A percentile compares a stretch with the other conserved stretches of the same genome.
Evolutionary conservation across 768 basidiomycete species (phyloP).

Genomic region (Amanita pseudoporphyria): DNA sequence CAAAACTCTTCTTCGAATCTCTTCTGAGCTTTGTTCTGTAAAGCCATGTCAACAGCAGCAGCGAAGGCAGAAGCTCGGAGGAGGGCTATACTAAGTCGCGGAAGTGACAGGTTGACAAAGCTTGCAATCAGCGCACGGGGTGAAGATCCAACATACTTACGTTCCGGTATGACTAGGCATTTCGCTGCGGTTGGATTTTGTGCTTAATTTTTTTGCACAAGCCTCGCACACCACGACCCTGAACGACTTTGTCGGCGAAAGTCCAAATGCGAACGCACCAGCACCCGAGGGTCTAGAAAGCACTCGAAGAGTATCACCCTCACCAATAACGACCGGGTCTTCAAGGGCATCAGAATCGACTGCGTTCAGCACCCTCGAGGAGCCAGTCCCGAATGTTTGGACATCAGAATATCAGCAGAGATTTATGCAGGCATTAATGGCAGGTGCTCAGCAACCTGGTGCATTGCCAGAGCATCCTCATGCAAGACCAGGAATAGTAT

Average conservation of each 20-base stretch:
- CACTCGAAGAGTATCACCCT: slow-evolving; percentile 16
- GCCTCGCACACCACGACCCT: slow-evolving; percentile 21
- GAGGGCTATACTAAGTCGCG: slow-evolving; percentile 66
- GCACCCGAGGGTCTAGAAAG: slow-evolving; percentile 16
- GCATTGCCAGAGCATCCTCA: slow-evolving; percentile 8
- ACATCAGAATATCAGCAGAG: slow-evolving; percentile 60
- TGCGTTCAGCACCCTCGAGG: slow-evolving; percentile 15
- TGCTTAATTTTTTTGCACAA: slow-evolving; percentile 19
- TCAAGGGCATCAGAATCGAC: slow-evolving; percentile 10
- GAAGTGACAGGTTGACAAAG: slow-evolving; percentile 67
- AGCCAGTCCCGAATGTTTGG: slow-evolving; percentile 49
- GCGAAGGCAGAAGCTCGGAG: slow-evolving; percentile 70
- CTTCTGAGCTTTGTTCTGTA: too few species aligned
- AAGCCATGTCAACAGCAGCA: slow-evolving; percentile 34
- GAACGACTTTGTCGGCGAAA: slow-evolving; percentile 35
- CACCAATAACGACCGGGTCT: slow-evolving; percentile 15
- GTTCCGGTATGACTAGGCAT: slow-evolving; percentile 32
- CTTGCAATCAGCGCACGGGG: slow-evolving; percentile 67
- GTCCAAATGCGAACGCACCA: slow-evolving; percentile 24
- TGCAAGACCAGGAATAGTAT: neutral
- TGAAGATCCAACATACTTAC: slow-evolving; percentile 52
- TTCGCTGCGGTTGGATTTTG: slow-evolving; percentile 7
- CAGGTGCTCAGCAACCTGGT: slow-evolving; percentile 13
- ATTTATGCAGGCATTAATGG: slow-evolving; percentile 58
- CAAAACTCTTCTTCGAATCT: too few species aligned